Base-by-base conservation (phyloP, 75 land plant genomes). In the Cupressus sempervirens region DNA sequence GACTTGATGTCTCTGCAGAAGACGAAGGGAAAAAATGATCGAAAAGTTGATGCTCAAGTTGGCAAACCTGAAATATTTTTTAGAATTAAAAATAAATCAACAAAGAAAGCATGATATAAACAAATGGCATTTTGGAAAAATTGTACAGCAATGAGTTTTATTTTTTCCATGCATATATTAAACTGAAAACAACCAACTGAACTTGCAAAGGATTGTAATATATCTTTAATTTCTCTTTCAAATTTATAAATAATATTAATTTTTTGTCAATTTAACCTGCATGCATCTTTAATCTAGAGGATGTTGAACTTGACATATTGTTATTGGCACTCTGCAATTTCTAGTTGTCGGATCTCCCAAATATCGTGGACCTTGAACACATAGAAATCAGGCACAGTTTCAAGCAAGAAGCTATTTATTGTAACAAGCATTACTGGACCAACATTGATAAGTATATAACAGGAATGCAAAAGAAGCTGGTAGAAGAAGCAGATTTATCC, bases 41-140 rank as follows among this genome's bases (percentile, higher is more conserved):
- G 91, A 98, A 96, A 29, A 96, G 96, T 83, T 96, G 99, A 83
- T 96, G 94, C 92, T 98, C 99, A 83, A 95, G 91, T 83, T 98
- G 99, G 84, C 97, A 98, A 12, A 94, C 99, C 99, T 98, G 92
- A 83, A 87, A 88, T 32, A 72, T 50, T 70, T 38, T 53, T 1
- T 0, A 20, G 26, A 83, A 80, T 76, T 4, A 67, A 43, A 29
- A 20, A 53, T 11, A 85, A 35, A 79, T 85, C 34, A 80, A 23
- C 76, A 82, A 73, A 41, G 62, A 10, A 38, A 36, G 20, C 15
- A 84, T 54, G 50, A 67, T 38, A 65, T 52, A 26, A 34, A 32
- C 41, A 53, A 86, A n/a, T 3, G n/a, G 30, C 52, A 79, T 50
- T 45, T 79, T 43, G 46, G 18, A 79, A 43, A 45, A 20, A 20